A percentile compares a stretch with the other conserved stretches of the same genome.
phyloP scores from a whole-genome alignment of 2,329 filamentous ascomycete genomes.

The Penicillium sp. region DNA sequence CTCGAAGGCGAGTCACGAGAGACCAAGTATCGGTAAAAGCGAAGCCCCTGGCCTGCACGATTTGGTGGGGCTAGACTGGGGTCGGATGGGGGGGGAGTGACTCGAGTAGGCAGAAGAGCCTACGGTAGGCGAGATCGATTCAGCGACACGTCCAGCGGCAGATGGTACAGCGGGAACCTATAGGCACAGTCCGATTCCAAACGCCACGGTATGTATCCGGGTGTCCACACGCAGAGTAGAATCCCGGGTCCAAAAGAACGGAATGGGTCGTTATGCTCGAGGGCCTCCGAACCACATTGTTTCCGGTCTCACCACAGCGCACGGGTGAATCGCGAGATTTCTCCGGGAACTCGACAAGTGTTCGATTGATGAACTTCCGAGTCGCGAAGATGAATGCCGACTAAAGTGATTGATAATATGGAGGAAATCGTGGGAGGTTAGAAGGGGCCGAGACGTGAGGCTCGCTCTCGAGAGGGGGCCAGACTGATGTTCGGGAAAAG shows the following conservation, averaged over 20 bases:
- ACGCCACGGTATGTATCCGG: slow-evolving; percentile 17
- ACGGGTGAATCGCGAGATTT: neutral
- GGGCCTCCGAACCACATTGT: slow-evolving; percentile 23
- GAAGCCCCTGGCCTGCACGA: neutral
- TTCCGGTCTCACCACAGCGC: slow-evolving; percentile 16
- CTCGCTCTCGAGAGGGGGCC: slow-evolving; percentile 51
- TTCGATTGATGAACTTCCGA: neutral
- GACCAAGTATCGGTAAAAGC: neutral
- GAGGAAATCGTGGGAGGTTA: neutral
- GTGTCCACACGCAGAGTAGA: slow-evolving; percentile 8
- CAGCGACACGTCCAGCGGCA: slow-evolving; percentile 1
- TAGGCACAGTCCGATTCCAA: slow-evolving; percentile 16
- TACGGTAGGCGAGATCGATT: slow-evolving; percentile 5
- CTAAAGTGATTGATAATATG: neutral
- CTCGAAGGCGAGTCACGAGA: neutral
- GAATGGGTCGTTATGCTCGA: slow-evolving; percentile 21
- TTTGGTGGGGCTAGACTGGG: neutral
- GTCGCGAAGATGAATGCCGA: neutral
- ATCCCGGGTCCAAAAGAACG: slow-evolving; percentile 11
- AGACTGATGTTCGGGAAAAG: neutral
- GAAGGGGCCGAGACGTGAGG: slow-evolving; percentile 39
- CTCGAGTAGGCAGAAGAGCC: slow-evolving; percentile 4
- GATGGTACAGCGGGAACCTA: slow-evolving; percentile 2
- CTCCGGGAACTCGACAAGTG: neutral
- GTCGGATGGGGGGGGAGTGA: neutral